These are phyloP conservation scores for Mucor saturninus DNA, from an alignment of 371 early-diverging fungal genomes.

Conservation along the genomic window DNA sequence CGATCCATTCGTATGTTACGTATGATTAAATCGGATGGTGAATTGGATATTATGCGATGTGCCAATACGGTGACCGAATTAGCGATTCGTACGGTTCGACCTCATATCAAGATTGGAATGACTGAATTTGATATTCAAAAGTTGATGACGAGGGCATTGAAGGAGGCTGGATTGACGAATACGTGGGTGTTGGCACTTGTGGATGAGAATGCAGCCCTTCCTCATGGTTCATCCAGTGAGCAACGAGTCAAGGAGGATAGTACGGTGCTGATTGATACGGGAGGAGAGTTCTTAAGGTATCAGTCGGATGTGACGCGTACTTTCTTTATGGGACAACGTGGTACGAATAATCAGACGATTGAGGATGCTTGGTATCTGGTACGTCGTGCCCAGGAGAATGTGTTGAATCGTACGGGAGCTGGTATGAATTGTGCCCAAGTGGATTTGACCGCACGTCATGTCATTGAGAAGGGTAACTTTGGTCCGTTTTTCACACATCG, in stretches of 20 bases:
- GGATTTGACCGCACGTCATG: conserved; percentile 55
- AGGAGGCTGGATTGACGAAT: conserved; percentile 45
- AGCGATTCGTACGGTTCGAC: conserved; percentile 53
- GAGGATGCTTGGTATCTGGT: conserved; percentile 62
- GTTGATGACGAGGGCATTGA: conserved; percentile 42
- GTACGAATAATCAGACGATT: conserved; percentile 48
- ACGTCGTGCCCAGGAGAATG: conserved; percentile 52
- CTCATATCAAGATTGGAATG: conserved; percentile 48
- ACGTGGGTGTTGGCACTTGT: conserved; percentile 62
- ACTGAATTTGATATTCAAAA: conserved; percentile 50
- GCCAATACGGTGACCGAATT: conserved; percentile 56
- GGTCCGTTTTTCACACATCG: conserved; percentile 61
- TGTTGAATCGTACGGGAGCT: conserved; percentile 35
- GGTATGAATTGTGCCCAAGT: conserved; percentile 53
- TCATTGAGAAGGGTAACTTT: conserved; percentile 51
- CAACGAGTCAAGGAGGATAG: conserved; percentile 45
- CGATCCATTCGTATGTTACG: conserved; percentile 47
- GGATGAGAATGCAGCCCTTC: conserved; percentile 59
- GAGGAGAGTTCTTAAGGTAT: conserved; percentile 55
- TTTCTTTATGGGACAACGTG: conserved; percentile 49
- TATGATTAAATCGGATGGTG: conserved; percentile 56
- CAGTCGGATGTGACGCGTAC: conserved; percentile 62
- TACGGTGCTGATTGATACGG: conserved; percentile 61
- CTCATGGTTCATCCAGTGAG: conserved; percentile 59
- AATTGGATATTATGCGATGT: conserved; percentile 59